Evolutionary conservation across 768 basidiomycete genomes (phyloP).

Genomic region (Leccinum disarticulatum): DNA sequence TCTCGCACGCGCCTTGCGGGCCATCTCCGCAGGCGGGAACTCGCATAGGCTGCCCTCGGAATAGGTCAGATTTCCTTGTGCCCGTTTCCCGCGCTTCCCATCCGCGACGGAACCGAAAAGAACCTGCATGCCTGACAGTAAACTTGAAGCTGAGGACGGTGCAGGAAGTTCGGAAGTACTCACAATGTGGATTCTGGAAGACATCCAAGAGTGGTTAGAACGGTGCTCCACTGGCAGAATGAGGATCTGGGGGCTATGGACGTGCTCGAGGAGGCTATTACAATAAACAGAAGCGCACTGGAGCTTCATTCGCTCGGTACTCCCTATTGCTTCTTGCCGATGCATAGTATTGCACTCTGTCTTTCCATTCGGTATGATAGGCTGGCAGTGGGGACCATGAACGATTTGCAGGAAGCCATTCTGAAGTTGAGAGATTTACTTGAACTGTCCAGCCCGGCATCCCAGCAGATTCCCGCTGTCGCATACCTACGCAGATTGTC

Average conservation of each 20-base stretch:
- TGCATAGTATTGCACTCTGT: conserved; percentile 1
- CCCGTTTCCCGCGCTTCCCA: too few species aligned
- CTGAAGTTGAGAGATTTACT: not conserved
- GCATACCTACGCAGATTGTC: not conserved
- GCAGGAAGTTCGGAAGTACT: too few species aligned
- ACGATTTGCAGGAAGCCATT: conserved; percentile 3
- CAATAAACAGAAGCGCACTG: not conserved
- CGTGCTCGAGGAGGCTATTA: not conserved
- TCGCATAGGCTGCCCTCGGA: too few species aligned
- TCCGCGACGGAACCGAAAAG: too few species aligned
- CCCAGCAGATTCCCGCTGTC: not conserved
- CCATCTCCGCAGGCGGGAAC: too few species aligned
- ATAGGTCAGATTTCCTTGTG: too few species aligned
- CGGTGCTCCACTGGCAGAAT: not conserved
- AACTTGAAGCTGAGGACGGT: too few species aligned
- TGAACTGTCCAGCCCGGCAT: not conserved
- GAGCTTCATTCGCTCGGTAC: not conserved
- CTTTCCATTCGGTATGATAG: not conserved
- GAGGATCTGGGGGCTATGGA: not conserved
- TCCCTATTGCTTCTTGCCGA: not conserved
- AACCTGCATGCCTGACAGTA: too few species aligned
- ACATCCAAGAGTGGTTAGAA: too few species aligned
- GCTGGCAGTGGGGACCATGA: not conserved
- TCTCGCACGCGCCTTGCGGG: too few species aligned
- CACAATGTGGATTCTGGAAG: too few species aligned